Evolutionary conservation across 495 filamentous ascomycete genomes (phyloP).

Genomic region (Mytilinidion resinicola): DNA sequence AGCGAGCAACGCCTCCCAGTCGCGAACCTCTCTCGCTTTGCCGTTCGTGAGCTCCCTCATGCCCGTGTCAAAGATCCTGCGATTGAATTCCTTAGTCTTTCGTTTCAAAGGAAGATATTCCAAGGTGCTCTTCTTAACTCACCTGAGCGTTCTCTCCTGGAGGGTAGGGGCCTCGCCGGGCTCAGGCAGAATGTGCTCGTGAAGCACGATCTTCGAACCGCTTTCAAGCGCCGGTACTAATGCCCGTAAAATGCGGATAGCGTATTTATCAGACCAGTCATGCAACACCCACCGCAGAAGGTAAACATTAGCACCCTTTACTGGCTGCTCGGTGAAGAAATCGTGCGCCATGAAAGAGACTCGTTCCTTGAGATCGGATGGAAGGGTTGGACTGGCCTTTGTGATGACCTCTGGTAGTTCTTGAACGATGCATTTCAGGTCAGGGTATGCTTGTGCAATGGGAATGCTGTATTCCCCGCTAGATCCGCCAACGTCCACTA

Average conservation of each 20-base stretch:
- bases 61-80: too few species aligned
- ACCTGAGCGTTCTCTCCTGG: too few species aligned
- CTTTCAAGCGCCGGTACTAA: slow-evolving; percentile 31
- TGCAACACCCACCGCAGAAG: slow-evolving; percentile 41
- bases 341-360: not conserved
- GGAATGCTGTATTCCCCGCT: not conserved
- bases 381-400: not conserved
- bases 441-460: not conserved
- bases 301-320: slow-evolving; percentile 40
- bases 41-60: too few species aligned
- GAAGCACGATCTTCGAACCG: slow-evolving; percentile 38
- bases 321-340: slow-evolving; percentile 2
- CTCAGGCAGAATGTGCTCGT: slow-evolving; percentile 38
- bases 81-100: too few species aligned
- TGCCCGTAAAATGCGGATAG: slow-evolving; percentile 33
- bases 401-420: not conserved
- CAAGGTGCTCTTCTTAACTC: too few species aligned
- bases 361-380: not conserved
- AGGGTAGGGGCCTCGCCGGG: too few species aligned
- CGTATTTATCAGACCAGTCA: slow-evolving; percentile 34
- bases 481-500: not conserved
- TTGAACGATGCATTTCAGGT: not conserved
- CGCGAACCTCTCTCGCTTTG: too few species aligned
- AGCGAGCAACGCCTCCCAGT: too few species aligned
- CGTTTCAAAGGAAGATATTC: too few species aligned